phyloP scores from a whole-genome alignment of 129 eudicot species.

The Lonicera japonica region DNA sequence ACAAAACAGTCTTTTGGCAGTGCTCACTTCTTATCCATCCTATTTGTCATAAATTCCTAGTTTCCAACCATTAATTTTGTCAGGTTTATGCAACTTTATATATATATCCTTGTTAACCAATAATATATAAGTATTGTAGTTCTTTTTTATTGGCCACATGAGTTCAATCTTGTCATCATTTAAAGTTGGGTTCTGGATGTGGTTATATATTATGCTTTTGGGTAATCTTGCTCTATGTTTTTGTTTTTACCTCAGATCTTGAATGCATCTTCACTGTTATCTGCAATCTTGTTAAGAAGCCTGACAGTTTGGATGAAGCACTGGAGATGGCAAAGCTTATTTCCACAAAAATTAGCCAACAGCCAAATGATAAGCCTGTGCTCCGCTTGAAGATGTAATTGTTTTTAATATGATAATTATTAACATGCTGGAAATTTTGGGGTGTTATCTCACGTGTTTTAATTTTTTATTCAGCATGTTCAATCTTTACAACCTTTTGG shows the following conservation, averaged over 20 bases:
- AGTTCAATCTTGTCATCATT: background rate
- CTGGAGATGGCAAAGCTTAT: conserved; percentile 80
- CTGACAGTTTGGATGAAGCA: conserved; percentile 70
- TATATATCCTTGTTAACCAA: too few species aligned
- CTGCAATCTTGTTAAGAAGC: conserved; percentile 78
- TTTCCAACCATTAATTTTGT: too few species aligned
- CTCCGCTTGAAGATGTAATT: conserved; percentile 74
- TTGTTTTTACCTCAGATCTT: conserved; percentile 35
- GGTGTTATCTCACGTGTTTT: background rate
- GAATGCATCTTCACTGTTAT: conserved; percentile 80
- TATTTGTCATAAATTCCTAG: too few species aligned
- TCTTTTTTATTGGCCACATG: background rate
- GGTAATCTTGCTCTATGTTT: background rate
- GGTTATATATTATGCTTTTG: background rate
- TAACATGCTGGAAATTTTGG: background rate
- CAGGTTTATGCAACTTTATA: too few species aligned
- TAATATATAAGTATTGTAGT: too few species aligned
- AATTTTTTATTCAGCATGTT: conserved; percentile 51
- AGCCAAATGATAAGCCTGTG: conserved; percentile 73
- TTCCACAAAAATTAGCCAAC: conserved; percentile 58
- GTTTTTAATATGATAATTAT: background rate
- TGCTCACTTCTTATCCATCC: too few species aligned
- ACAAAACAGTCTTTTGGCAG: too few species aligned
- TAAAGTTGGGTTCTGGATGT: background rate
- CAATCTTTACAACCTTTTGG: conserved; percentile 82